Evolutionary conservation across 2,329 filamentous ascomycete species (phyloP).

Genomic region (Talaromyces atroroseus): DNA sequence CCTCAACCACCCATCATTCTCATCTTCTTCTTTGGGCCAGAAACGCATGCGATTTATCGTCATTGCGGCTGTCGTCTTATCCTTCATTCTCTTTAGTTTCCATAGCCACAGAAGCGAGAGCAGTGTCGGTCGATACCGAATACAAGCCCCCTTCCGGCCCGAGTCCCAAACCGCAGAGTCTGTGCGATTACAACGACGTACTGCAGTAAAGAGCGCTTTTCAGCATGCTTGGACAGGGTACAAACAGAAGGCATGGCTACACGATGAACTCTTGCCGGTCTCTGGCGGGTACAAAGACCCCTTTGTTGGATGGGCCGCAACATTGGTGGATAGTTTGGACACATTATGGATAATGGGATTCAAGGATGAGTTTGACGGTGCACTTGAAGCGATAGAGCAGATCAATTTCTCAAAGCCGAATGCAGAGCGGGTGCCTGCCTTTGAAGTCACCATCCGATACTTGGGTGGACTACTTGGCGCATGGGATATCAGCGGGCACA

Average conservation of each 20-base stretch:
- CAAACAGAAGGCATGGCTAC: conserved; percentile 68
- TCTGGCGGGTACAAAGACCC: conserved; percentile 62
- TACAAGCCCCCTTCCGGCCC: neutral
- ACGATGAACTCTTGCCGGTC: conserved; percentile 77
- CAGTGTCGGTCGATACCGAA: neutral
- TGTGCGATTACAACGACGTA: neutral
- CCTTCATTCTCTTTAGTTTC: neutral
- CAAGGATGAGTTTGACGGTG: conserved; percentile 68
- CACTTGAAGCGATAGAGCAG: conserved; percentile 57
- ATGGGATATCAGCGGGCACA: conserved; percentile 70
- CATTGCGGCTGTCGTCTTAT: neutral
- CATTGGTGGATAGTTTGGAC: conserved; percentile 69
- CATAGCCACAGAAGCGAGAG: neutral
- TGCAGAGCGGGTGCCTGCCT: conserved; percentile 64
- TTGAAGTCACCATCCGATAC: conserved; percentile 83
- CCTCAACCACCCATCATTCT: neutral
- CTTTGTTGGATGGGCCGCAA: conserved; percentile 82
- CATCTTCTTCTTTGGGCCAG: neutral
- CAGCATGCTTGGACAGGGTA: conserved; percentile 74
- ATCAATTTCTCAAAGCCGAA: conserved; percentile 74
- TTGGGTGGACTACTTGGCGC: conserved; percentile 75
- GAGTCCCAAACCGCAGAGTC: conserved; percentile 1
- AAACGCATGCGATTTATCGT: neutral
- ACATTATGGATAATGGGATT: conserved; percentile 83
- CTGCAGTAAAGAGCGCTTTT: conserved; percentile 62